Percentiles rank a stretch among this genome's conserved stretches.
phyloP scores from a whole-genome alignment of 768 basidiomycete genomes.

The Pisolithus sp. region DNA sequence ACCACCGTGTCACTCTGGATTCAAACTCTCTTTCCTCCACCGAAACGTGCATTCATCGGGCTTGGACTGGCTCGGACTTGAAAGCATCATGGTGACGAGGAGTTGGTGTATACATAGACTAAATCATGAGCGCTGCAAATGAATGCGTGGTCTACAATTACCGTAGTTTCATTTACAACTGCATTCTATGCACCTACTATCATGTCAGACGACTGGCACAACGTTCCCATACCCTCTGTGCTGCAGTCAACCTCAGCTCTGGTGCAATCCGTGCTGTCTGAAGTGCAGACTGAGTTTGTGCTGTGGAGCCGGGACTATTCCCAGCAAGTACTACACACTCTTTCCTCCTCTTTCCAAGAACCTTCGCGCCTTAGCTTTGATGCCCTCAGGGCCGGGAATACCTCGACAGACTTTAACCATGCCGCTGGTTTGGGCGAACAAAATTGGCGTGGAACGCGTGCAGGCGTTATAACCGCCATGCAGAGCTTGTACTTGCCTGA shows the following conservation, averaged over 20 bases:
- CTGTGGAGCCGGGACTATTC: conserved; percentile 14
- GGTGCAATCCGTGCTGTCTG: conserved; percentile 9
- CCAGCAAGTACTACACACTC: conserved; percentile 8
- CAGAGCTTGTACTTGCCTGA: conserved; percentile 13
- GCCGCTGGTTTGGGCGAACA: not conserved
- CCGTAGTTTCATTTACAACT: no score
- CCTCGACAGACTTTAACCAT: not conserved
- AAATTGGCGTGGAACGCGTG: not conserved
- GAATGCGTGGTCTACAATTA: not conserved
- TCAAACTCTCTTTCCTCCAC: no score
- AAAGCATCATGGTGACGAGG: no score
- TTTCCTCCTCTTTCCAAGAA: conserved; percentile 12
- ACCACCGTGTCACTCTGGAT: no score
- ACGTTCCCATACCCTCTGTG: not conserved
- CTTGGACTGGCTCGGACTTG: no score
- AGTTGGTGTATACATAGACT: not conserved
- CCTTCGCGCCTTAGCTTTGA: conserved; percentile 9
- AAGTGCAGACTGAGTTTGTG: conserved; percentile 22
- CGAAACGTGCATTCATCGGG: no score
- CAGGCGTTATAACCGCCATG: not conserved
- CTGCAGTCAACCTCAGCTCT: conserved; percentile 3
- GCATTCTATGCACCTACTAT: no score
- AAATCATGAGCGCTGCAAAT: not conserved
- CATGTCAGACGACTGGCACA: not conserved
- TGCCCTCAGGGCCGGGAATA: conserved; percentile 2